A percentile compares a stretch with the other conserved stretches of the same genome.
phyloP scores from a whole-genome alignment of 73 alveolate species.

The Durusdinium trenchii region DNA sequence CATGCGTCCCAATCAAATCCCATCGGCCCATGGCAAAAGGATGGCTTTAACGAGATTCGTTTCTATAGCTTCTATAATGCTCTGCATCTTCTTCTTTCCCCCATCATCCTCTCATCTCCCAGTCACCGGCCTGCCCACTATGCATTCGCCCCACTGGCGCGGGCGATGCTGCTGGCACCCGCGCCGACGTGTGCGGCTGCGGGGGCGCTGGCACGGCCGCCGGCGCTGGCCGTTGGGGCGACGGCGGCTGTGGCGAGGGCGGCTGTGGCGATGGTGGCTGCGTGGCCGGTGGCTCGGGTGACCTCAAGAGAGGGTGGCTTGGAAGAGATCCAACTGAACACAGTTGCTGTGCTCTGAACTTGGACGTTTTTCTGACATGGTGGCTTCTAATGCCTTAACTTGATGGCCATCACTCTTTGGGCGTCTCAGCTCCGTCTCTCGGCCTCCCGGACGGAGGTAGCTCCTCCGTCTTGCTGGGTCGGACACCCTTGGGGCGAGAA shows the following conservation, averaged over 20 bases:
- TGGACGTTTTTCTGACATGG: too few relatives aligned
- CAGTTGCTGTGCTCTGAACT: background rate
- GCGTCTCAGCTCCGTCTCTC: background rate
- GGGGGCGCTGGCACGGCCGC: constrained; percentile 23
- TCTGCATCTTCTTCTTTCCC: too few relatives aligned
- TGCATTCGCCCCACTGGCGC: constrained; percentile 82
- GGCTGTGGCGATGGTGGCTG: constrained; percentile 53
- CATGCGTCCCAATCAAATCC: too few relatives aligned
- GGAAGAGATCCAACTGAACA: background rate
- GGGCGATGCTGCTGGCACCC: constrained; percentile 25
- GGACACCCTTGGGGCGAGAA: constrained; percentile 61
- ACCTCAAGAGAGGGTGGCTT: constrained; percentile 3
- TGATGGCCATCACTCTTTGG: too few relatives aligned
- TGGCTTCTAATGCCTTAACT: too few relatives aligned
- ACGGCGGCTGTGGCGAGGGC: background rate
- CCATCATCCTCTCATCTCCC: too few relatives aligned
- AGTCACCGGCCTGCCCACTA: constrained; percentile 35
- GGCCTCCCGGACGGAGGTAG: constrained; percentile 34
- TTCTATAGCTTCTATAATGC: too few relatives aligned
- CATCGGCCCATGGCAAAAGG: too few relatives aligned
- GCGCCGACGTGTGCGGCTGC: constrained; percentile 58
- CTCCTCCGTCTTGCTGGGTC: constrained; percentile 18
- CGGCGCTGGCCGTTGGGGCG: constrained; percentile 35
- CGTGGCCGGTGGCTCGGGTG: constrained; percentile 25
- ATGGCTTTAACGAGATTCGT: background rate